phyloP scores from a whole-genome alignment of 371 early-diverging fungal species.

The Cokeromyces recurvatus region DNA sequence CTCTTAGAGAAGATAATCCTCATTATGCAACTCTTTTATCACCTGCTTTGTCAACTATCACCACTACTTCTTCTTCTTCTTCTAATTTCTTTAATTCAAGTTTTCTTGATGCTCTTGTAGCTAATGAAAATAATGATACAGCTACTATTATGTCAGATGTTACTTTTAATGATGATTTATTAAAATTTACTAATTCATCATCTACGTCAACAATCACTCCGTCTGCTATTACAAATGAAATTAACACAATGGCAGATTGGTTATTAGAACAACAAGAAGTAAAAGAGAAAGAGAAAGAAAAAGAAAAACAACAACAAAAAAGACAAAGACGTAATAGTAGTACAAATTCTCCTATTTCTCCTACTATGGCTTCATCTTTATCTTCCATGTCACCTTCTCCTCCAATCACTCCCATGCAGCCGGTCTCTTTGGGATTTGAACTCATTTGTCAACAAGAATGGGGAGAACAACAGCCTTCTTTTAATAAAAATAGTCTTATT shows the following conservation, averaged over 20 bases:
- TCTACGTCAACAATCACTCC: constrained; percentile 3
- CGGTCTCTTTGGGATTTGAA: constrained; percentile 20
- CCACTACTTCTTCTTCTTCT: constrained; percentile 3
- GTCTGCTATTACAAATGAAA: constrained; percentile 15
- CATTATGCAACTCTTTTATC: constrained; percentile 14
- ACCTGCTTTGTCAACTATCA: constrained; percentile 10
- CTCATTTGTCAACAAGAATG: too few relatives aligned
- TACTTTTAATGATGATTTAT: constrained; percentile 29
- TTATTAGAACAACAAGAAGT: constrained; percentile 17
- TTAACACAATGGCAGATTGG: constrained; percentile 17
- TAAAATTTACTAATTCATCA: constrained; percentile 6
- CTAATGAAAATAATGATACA: constrained; percentile 6
- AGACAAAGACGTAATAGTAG: constrained; percentile 18
- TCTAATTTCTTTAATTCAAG: constrained; percentile 54
- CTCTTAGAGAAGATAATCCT: constrained; percentile 27
- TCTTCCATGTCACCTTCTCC: constrained; percentile 30
- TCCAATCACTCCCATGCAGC: constrained; percentile 31
- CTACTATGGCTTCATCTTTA: constrained; percentile 12
- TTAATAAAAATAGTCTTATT: constrained; percentile 6
- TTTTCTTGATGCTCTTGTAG: constrained; percentile 54
- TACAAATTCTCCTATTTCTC: constrained; percentile 15
- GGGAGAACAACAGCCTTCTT: neutral
- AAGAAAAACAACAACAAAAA: constrained; percentile 8
- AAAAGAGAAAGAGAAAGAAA: neutral
- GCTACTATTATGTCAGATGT: constrained; percentile 20